A percentile compares a stretch with the other conserved stretches of the same genome.
These are phyloP conservation scores for Fusarium sp. DNA, from an alignment of 2,329 filamentous ascomycete species.

Conservation along the genomic window DNA sequence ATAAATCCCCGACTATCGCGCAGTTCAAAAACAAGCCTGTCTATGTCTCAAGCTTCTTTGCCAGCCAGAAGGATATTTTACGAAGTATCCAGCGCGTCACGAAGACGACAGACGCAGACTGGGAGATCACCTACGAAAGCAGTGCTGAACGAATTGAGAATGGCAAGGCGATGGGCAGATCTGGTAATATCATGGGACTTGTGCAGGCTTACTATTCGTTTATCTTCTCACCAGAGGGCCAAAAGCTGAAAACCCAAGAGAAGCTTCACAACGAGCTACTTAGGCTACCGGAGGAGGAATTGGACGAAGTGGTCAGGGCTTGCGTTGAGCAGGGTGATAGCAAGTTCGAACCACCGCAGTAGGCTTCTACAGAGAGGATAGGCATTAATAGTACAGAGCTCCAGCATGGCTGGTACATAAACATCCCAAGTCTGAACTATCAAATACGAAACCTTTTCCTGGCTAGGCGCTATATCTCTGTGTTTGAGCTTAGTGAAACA, in stretches of 20 bases:
- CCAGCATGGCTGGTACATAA: no score
- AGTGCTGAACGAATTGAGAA: slow-evolving; percentile 49
- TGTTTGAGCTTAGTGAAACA: fast-evolving
- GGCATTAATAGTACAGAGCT: no score
- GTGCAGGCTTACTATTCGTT: slow-evolving; percentile 6
- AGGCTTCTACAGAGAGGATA: neutral
- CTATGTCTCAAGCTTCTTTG: slow-evolving; percentile 66
- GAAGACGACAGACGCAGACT: slow-evolving; percentile 68
- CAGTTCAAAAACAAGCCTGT: slow-evolving; percentile 59
- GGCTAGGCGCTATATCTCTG: neutral
- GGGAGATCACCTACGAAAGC: slow-evolving; percentile 65
- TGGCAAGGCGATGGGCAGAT: neutral
- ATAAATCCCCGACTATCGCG: slow-evolving; percentile 48
- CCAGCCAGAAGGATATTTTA: slow-evolving; percentile 74
- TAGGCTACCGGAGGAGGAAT: neutral
- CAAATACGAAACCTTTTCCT: no score
- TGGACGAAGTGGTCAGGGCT: neutral
- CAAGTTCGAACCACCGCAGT: neutral
- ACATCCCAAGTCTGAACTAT: no score
- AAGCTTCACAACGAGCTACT: slow-evolving; percentile 7
- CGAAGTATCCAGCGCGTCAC: slow-evolving; percentile 69
- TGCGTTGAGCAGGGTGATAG: neutral
- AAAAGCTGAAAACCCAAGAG: neutral
- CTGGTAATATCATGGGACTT: slow-evolving; percentile 5
- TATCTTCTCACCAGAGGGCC: neutral